A percentile compares a stretch with the other conserved stretches of the same genome.
Conservation (phyloP, 176 grass and related monocot genomes). For the Typha latifolia region DNA sequence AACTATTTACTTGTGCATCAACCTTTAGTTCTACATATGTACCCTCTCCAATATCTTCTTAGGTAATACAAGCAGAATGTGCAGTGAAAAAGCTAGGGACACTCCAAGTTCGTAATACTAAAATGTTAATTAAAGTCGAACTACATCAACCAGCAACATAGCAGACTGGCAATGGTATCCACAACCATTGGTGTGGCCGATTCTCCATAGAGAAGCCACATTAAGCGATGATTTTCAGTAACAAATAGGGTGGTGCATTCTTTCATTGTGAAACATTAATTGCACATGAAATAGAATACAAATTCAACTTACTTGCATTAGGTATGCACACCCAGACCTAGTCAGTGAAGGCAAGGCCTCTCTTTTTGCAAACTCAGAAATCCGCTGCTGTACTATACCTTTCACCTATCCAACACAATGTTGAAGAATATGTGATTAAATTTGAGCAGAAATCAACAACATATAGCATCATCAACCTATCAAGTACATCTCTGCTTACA, state of each 20-base stretch:
- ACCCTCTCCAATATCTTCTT: no score
- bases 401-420: constrained; percentile 39
- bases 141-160: no score
- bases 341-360: constrained; percentile 90
- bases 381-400: constrained; percentile 85
- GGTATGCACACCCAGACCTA: constrained; percentile 91
- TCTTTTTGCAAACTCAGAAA: constrained; percentile 76
- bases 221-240: no score
- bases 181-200: no score
- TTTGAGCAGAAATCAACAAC: constrained; percentile 15
- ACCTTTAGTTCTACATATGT: no score
- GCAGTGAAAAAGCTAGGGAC: no score
- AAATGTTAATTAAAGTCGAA: no score
- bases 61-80: no score
- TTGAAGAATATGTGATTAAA: not conserved
- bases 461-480: constrained; percentile 35
- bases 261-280: not conserved
- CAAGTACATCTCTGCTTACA: constrained; percentile 22
- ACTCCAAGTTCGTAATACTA: no score
- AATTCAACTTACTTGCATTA: constrained; percentile 64
- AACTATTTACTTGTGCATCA: no score
- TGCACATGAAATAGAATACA: constrained; percentile 1
- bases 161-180: no score
- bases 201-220: no score
- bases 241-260: not conserved